A percentile compares a stretch with the other conserved stretches of the same genome.
phyloP scores from a whole-genome alignment of 139 green algal genomes.

The Chlorokybus atmophyticus region DNA sequence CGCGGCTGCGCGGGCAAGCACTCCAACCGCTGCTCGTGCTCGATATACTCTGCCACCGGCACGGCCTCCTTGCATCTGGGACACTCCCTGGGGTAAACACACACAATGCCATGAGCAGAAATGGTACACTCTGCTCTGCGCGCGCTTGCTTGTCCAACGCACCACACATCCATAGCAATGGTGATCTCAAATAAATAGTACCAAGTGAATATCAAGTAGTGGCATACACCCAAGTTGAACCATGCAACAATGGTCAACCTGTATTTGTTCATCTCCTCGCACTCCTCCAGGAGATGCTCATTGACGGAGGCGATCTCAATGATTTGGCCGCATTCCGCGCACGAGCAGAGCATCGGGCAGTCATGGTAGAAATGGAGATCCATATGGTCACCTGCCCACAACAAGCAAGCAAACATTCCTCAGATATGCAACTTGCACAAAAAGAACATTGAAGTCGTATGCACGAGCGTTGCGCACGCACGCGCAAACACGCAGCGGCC shows the following conservation, averaged over 20 bases:
- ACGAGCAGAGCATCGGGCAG: constrained; percentile 7
- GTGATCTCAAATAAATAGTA: background rate
- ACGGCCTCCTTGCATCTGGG: constrained; percentile 1
- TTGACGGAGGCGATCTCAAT: constrained; percentile 2
- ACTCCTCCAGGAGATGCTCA: constrained; percentile 6
- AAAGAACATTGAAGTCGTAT: too few species aligned
- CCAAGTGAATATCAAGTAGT: background rate
- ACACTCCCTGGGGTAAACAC: background rate
- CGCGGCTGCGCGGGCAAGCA: background rate
- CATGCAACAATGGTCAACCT: background rate
- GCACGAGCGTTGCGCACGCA: too few species aligned
- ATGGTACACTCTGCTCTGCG: background rate
- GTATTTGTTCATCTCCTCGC: constrained; percentile 1
- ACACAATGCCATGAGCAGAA: background rate
- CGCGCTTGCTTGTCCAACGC: background rate
- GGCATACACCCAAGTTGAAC: background rate
- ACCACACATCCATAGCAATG: background rate
- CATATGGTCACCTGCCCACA: constrained; percentile 1
- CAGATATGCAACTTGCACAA: too few species aligned
- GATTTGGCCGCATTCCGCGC: constrained; percentile 6
- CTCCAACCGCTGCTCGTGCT: background rate
- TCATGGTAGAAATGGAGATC: constrained; percentile 9
- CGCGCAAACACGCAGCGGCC: too few species aligned
- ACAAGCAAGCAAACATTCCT: too few species aligned
- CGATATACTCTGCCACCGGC: background rate